Base-by-base conservation (phyloP, 495 filamentous ascomycete genomes). In the Cercophora newfieldiana region DNA sequence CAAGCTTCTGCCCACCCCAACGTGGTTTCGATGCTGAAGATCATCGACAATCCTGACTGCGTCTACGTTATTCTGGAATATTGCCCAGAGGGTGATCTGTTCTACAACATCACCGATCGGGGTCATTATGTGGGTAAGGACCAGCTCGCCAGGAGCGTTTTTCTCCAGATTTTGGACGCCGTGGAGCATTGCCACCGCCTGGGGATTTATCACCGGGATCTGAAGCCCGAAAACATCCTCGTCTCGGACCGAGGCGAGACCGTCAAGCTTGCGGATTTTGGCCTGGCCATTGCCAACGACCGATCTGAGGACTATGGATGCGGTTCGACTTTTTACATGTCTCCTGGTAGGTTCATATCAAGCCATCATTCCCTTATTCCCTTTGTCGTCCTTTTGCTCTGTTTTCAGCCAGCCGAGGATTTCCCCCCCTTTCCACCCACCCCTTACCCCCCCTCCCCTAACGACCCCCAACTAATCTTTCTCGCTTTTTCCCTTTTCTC, bases 311-410 rank as follows among this genome's bases (percentile, higher is more conserved):
- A 99, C 77, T 97, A 96, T 78, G 96, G 96, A 63, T 99, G 96
- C 77, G 95, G 95, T 57, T 97, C 94, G 19, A 98, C 95, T 16
- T 98, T 99, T 75, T 98, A 99, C 82, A 98, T 98, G 96, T 94
- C 90, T 64, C 95, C 95, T 86, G 95, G 95, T 97, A 91, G 79
- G 85, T 78, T 67, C 25, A 44, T 14, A 14, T 16, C 30, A 33
- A 44, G 12, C 10, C 37, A 24, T 55, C 61, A 21, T 65, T 58
- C 59, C 57, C 51, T 30, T 60, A 24, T 67, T 55, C 37, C 33
- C 30, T 61, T 51, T 53, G 30, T 49, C 62, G 57, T 64, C 44
- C 61, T 6, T 30, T 58, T 44, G 44, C 49, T 56, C 12, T 49
- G 25, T 33, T 33, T 44, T 44, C 37, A 58, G 47, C 57, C 19